Conservation (phyloP, 1,284 basidiomycete species). For the Boletus sp. region DNA sequence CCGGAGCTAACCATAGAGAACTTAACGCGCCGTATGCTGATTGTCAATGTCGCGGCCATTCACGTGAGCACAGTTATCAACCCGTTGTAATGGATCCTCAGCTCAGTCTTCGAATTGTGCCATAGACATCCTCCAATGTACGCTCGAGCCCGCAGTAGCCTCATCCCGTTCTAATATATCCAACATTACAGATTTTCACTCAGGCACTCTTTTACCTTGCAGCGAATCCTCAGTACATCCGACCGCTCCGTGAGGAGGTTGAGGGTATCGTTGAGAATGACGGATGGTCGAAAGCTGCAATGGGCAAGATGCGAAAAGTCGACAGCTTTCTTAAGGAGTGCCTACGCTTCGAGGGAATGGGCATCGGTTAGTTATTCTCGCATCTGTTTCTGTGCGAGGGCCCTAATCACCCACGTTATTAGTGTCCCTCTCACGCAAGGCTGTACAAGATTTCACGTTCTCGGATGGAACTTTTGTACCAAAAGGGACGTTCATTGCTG, state of each 20-base stretch:
- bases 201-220: conserved; percentile 33
- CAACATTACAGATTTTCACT: conserved; percentile 30
- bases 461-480: conserved; percentile 43
- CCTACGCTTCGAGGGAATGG: conserved; percentile 33
- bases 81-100: neutral
- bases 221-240: conserved; percentile 29
- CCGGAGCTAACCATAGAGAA: conserved; percentile 28
- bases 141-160: neutral
- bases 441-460: conserved; percentile 33
- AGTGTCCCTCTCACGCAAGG: conserved; percentile 29
- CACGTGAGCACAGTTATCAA: conserved; percentile 26
- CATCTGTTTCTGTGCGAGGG: neutral
- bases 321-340: conserved; percentile 48
- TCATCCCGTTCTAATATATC: too few species aligned
- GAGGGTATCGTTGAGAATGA: conserved; percentile 35
- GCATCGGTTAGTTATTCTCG: conserved; percentile 17
- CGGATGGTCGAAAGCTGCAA: conserved; percentile 42
- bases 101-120: neutral
- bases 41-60: conserved; percentile 34
- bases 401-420: neutral
- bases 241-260: conserved; percentile 41
- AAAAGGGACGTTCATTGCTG: conserved; percentile 30
- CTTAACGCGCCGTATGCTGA: conserved; percentile 33
- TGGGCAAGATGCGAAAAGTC: conserved; percentile 40
- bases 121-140: conserved; percentile 17